phyloP scores from a whole-genome alignment of 78 protist species.

The Goniomonas avonlea region DNA sequence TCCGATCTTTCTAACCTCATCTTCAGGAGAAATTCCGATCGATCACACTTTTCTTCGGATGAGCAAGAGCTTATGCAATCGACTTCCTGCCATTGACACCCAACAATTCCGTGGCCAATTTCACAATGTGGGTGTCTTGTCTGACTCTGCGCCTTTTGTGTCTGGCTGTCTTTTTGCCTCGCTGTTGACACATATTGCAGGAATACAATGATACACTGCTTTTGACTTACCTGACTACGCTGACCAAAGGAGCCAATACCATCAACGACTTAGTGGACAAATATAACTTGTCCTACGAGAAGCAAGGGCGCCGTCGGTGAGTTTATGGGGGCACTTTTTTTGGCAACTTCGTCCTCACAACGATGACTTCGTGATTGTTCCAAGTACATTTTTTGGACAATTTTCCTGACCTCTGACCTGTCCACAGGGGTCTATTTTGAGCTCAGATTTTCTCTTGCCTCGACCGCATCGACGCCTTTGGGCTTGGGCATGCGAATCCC shows the following conservation, averaged over 20 bases:
- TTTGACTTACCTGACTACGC: constrained; percentile 60
- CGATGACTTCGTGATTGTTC: too few relatives aligned
- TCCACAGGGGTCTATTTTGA: too few relatives aligned
- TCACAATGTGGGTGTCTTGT: not conserved
- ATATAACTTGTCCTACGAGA: constrained; percentile 54
- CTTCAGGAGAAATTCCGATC: not conserved
- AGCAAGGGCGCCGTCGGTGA: constrained; percentile 34
- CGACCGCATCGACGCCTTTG: too few relatives aligned
- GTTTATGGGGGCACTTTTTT: too few relatives aligned
- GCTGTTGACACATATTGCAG: constrained; percentile 19
- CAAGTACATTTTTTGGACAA: too few relatives aligned
- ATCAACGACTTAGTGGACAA: constrained; percentile 71
- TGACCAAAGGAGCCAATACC: constrained; percentile 58
- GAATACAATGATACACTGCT: constrained; percentile 68
- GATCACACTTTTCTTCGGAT: not conserved
- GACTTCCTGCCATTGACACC: constrained; percentile 55
- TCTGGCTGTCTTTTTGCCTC: not conserved
- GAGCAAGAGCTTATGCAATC: constrained; percentile 31
- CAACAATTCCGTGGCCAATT: not conserved
- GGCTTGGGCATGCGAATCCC: too few relatives aligned
- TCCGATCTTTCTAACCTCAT: too few relatives aligned
- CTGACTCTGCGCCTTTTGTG: not conserved
- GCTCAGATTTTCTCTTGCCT: too few relatives aligned
- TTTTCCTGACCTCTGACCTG: too few relatives aligned
- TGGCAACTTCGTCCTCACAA: too few relatives aligned